phyloP scores from a whole-genome alignment of 2,329 filamentous ascomycete genomes.

The Neoscytalidium dimidiatum region DNA sequence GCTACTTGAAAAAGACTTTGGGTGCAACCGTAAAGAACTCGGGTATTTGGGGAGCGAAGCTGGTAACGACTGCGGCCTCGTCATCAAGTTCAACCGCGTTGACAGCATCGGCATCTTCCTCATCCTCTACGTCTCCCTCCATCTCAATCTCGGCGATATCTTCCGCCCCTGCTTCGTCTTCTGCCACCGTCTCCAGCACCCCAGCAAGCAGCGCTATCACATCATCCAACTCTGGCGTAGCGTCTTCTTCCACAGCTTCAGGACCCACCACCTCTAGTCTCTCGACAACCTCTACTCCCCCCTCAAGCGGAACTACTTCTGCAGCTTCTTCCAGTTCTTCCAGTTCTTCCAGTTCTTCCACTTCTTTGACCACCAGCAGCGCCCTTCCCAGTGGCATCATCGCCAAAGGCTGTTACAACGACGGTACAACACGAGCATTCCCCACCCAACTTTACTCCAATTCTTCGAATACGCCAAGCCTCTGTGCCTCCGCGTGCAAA shows the following conservation, averaged over 20 bases:
- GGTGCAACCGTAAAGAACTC: neutral
- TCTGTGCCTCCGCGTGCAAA: slow-evolving; percentile 5
- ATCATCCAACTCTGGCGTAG: neutral
- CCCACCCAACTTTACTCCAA: neutral
- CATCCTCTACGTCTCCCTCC: no score
- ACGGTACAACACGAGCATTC: neutral
- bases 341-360: neutral
- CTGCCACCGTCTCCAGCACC: neutral
- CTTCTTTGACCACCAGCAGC: neutral
- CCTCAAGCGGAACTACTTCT: neutral
- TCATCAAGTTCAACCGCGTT: neutral
- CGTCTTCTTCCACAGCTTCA: neutral
- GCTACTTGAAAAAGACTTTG: slow-evolving; percentile 17
- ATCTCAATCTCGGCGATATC: no score
- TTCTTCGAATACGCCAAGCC: neutral
- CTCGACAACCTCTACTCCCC: no score
- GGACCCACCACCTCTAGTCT: neutral
- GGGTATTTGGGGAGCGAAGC: slow-evolving; percentile 19
- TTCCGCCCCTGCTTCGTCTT: no score
- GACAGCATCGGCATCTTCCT: no score
- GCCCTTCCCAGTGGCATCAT: slow-evolving; percentile 5
- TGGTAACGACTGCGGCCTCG: neutral
- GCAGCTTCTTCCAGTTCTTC: neutral
- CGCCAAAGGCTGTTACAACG: neutral
- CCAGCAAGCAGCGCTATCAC: neutral